Conservation (phyloP, 805 yeast species). For the Barnettozyma vustinii region DNA sequence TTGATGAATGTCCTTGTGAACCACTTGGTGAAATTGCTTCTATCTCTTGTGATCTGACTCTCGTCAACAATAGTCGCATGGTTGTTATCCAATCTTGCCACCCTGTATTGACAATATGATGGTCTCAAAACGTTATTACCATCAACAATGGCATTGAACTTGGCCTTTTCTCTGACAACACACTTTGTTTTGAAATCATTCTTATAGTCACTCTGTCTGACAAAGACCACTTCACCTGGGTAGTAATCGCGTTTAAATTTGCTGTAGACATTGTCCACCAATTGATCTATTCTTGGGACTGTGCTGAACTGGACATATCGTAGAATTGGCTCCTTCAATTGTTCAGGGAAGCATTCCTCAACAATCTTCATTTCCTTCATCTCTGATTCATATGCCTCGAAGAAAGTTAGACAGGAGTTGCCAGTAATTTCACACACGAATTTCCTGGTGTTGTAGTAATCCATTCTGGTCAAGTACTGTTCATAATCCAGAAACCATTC, state of each 20-base stretch:
- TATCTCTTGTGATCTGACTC: constrained; percentile 69
- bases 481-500: constrained; percentile 84
- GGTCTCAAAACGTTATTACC: constrained; percentile 37
- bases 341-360: constrained; percentile 82
- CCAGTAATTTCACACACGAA: constrained; percentile 97
- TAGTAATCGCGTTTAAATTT: constrained; percentile 77
- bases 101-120: constrained; percentile 64
- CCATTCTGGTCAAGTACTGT: constrained; percentile 65
- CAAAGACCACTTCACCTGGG: constrained; percentile 82
- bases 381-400: constrained; percentile 83
- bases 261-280: constrained; percentile 82
- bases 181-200: constrained; percentile 33
- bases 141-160: constrained; percentile 49
- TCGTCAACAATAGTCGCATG: constrained; percentile 69
- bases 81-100: constrained; percentile 47
- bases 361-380: constrained; percentile 55
- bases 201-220: constrained; percentile 34
- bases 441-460: constrained; percentile 66
- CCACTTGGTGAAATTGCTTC: constrained; percentile 86
- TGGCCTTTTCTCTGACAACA: constrained; percentile 78
- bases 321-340: constrained; percentile 87
- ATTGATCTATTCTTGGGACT: constrained; percentile 73
- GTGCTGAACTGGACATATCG: constrained; percentile 77
- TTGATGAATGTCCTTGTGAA: constrained; percentile 84
- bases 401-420: constrained; percentile 82